These are phyloP conservation scores for Ulmus americana DNA, from an alignment of 331 rosid genomes.

Conservation along the genomic window DNA sequence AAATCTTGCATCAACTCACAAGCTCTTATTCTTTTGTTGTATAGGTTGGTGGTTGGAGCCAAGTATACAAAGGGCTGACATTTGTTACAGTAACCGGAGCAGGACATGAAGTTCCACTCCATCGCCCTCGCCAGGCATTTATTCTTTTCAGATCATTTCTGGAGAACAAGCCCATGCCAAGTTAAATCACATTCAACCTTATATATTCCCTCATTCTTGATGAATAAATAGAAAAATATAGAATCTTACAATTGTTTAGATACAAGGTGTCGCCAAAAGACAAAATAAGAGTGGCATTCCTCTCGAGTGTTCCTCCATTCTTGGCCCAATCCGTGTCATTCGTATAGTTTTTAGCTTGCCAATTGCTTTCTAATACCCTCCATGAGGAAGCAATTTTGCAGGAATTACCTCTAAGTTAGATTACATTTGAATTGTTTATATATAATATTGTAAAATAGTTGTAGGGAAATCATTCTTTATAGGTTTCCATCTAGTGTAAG, in stretches of 20 bases:
- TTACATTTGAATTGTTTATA: constrained; percentile 20
- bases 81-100: constrained; percentile 80
- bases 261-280: constrained; percentile 19
- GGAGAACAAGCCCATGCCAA: constrained; percentile 75
- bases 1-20: constrained; percentile 17
- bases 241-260: constrained; percentile 21
- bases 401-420: not conserved
- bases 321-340: constrained; percentile 12
- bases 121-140: constrained; percentile 72
- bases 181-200: constrained; percentile 22
- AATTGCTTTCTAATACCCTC: constrained; percentile 3
- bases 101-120: constrained; percentile 95
- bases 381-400: not conserved
- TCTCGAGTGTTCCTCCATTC: constrained; percentile 46
- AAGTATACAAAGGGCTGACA: constrained; percentile 77
- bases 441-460: constrained; percentile 13
- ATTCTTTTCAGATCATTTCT: constrained; percentile 79
- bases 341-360: not conserved
- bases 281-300: constrained; percentile 52
- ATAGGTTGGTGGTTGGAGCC: constrained; percentile 94
- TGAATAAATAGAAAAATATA: constrained; percentile 27
- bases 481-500: not conserved
- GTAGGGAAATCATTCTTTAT: constrained; percentile 18
- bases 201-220: constrained; percentile 21
- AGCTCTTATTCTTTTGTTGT: constrained; percentile 20